Base-by-base conservation (phyloP, 345 rosid genomes). In the Raphanus raphanistrum region DNA sequence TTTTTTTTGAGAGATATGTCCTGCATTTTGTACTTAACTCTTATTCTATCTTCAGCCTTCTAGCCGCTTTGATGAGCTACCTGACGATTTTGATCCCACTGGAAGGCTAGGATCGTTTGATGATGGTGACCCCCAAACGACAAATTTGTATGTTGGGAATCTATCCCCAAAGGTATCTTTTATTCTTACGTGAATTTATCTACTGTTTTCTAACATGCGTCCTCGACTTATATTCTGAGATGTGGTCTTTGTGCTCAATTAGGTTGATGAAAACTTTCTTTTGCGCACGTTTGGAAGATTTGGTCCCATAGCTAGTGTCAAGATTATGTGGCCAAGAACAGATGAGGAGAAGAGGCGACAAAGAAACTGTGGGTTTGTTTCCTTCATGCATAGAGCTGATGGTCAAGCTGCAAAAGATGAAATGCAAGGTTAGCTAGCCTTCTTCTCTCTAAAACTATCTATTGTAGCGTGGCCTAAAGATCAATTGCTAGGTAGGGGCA, bases 371-470 rank as follows among this genome's bases (percentile, higher is more conserved):
- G 99, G 97, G 33, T 93, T 96, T 81, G 99, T 93, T 67, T 93
- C 99, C 67, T 96, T 96, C 82, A 93, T 96, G 99, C 88, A 91
- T 68, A 87, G 99, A 85, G 89, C 88, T 76, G 98, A 96, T 83
- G 99, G 96, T 71, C 99, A 96, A 83, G 99, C 98, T 78, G 99
- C 99, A 61, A 91, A 93, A 87, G 98, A 96, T 67, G 99, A 96
- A 87, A 93, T 96, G 99, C 99, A 96, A 89, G 99, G 99, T 95
- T 82, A 32, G 70, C 60, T 63, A 70, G 54, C 50, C 25, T 63
- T 66, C 27, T 27, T 73, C 54, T 65, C 29, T 48, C 25, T 33
- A 50, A 25, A 28, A 72, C 68, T 71, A 21, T 71, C 61, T 65
- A 25, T 43, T 74, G 45, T 70, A 33, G 59, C 63, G 50, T 57